Evolutionary conservation across 2,329 filamentous ascomycete species (phyloP).

Genomic region (Penicillium sp.): DNA sequence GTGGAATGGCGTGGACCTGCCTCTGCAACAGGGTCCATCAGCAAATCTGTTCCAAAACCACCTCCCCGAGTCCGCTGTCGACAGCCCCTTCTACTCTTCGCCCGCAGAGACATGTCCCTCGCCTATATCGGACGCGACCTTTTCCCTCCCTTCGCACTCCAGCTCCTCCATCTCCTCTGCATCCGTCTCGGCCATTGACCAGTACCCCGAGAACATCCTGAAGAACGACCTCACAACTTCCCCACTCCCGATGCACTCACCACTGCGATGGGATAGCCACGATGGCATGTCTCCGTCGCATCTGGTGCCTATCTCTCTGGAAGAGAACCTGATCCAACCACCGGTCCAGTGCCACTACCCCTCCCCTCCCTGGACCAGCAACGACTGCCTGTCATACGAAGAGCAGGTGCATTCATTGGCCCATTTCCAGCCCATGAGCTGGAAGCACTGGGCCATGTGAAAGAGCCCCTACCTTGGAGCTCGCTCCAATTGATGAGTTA

Average conservation of each 20-base stretch:
- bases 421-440: constrained; percentile 19
- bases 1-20: constrained; percentile 37
- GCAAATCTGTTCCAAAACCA: constrained; percentile 29
- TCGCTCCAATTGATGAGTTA: neutral
- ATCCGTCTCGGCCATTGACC: constrained; percentile 34
- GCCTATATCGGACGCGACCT: constrained; percentile 37
- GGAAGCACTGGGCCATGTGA: constrained; percentile 22
- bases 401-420: constrained; percentile 22
- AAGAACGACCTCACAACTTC: constrained; percentile 33
- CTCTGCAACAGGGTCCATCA: constrained; percentile 27
- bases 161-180: constrained; percentile 33
- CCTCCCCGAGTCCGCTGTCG: constrained; percentile 37
- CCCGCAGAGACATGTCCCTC: constrained; percentile 44
- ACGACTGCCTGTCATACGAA: constrained; percentile 24
- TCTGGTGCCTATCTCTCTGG: constrained; percentile 33
- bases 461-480: neutral
- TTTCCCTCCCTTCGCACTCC: constrained; percentile 30
- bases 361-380: constrained; percentile 23
- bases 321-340: constrained; percentile 36
- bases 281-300: constrained; percentile 27
- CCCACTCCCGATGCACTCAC: constrained; percentile 31
- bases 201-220: constrained; percentile 32
- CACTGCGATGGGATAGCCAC: constrained; percentile 34
- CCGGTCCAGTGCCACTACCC: constrained; percentile 25
- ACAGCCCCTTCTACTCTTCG: constrained; percentile 42